Conservation (phyloP, 2,329 filamentous ascomycete genomes). For the Alternaria sp. region DNA sequence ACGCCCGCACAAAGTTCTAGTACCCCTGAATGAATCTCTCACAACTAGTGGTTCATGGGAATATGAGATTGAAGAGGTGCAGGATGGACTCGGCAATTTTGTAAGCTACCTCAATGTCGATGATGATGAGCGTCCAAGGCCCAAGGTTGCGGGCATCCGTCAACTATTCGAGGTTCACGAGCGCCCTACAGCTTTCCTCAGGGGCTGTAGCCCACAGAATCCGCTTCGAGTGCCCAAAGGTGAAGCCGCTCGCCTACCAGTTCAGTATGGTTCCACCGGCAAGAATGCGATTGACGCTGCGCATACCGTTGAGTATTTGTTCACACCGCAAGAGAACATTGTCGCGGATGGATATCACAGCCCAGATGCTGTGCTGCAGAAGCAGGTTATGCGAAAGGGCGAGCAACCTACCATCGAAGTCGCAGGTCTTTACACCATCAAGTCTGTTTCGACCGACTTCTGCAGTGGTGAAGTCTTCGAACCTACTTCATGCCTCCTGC, state of each 20-base stretch:
- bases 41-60: slow-evolving; percentile 80
- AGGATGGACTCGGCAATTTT: slow-evolving; percentile 87
- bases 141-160: slow-evolving; percentile 69
- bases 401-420: slow-evolving; percentile 74
- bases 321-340: slow-evolving; percentile 76
- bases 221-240: slow-evolving; percentile 86
- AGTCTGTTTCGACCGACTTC: slow-evolving; percentile 77
- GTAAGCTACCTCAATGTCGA: slow-evolving; percentile 73
- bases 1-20: slow-evolving; percentile 73
- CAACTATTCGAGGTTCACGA: slow-evolving; percentile 88
- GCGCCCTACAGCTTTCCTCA: slow-evolving; percentile 75
- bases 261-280: slow-evolving; percentile 72
- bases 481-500: slow-evolving; percentile 88
- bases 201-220: slow-evolving; percentile 78
- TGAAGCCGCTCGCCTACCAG: slow-evolving; percentile 70
- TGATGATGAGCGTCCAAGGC: slow-evolving; percentile 70
- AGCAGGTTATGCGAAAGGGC: slow-evolving; percentile 68
- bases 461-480: slow-evolving; percentile 91
- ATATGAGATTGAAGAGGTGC: slow-evolving; percentile 90
- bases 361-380: slow-evolving; percentile 64
- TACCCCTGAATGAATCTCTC: slow-evolving; percentile 91
- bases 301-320: slow-evolving; percentile 81
- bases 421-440: slow-evolving; percentile 86
- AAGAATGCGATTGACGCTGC: slow-evolving; percentile 67
- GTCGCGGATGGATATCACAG: slow-evolving; percentile 73